Evolutionary conservation across 2,329 filamentous ascomycete genomes (phyloP).

Genomic region (Pseudogymnoascus sp.): DNA sequence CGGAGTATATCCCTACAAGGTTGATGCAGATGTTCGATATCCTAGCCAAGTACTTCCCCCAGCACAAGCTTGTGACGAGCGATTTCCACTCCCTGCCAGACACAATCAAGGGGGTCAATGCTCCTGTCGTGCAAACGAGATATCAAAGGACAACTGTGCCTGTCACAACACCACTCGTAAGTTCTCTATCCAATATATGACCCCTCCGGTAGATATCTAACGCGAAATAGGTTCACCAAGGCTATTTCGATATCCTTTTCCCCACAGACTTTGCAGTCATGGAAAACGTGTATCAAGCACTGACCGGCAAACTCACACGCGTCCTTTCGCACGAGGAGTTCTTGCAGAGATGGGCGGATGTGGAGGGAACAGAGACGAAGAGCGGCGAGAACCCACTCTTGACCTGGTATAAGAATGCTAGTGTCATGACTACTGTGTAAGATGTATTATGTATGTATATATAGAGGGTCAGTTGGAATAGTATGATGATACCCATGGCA

Average conservation of each 20-base stretch:
- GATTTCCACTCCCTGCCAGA: constrained; percentile 87
- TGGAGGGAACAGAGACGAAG: constrained; percentile 80
- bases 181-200: constrained; percentile 27
- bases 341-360: constrained; percentile 78
- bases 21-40: constrained; percentile 97
- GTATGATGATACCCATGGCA: constrained; percentile 5
- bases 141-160: constrained; percentile 82
- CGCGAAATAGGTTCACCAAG: constrained; percentile 72
- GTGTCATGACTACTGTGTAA: constrained; percentile 80
- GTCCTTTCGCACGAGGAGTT: constrained; percentile 87
- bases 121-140: constrained; percentile 91
- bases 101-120: constrained; percentile 75
- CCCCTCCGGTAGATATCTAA: background rate
- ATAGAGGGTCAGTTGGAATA: constrained; percentile 1
- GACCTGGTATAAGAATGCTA: constrained; percentile 92
- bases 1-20: constrained; percentile 90
- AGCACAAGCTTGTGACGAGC: constrained; percentile 77
- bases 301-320: constrained; percentile 85
- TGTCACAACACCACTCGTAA: constrained; percentile 80
- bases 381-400: constrained; percentile 91
- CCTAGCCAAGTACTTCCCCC: constrained; percentile 78
- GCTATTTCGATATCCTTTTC: constrained; percentile 98
- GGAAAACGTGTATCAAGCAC: constrained; percentile 83
- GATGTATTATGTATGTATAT: constrained; percentile 7
- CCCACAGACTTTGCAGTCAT: constrained; percentile 89